A percentile compares a stretch with the other conserved stretches of the same genome.
Conservation (phyloP, 73 alveolate genomes). For the Urostyla sp. region DNA sequence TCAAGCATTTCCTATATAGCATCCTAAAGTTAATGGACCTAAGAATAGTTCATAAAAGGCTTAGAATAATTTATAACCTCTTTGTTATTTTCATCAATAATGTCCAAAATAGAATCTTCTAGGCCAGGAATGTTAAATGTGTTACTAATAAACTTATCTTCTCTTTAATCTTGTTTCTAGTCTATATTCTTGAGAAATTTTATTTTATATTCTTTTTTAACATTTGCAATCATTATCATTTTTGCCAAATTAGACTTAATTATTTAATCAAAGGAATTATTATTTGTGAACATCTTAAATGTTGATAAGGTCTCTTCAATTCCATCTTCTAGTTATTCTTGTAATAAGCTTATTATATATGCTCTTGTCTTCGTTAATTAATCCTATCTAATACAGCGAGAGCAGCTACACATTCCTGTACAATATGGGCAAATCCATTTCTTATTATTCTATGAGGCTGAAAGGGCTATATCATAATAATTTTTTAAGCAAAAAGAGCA, state of each 20-base stretch:
- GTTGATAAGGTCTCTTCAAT: constrained; percentile 5
- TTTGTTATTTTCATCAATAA: too few species aligned
- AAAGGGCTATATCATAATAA: not conserved
- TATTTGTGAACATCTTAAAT: not conserved
- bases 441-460: constrained; percentile 4
- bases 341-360: not conserved
- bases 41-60: too few species aligned
- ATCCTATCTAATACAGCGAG: constrained; percentile 6
- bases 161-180: not conserved
- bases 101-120: constrained; percentile 11
- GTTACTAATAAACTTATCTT: not conserved
- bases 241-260: constrained; percentile 5
- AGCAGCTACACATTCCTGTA: constrained; percentile 1
- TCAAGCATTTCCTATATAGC: too few species aligned
- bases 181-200: not conserved
- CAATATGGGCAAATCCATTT: constrained; percentile 41
- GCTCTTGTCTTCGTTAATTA: constrained; percentile 1
- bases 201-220: not conserved
- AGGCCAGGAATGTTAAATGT: not conserved
- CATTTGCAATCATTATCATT: not conserved
- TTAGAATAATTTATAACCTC: too few species aligned
- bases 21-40: too few species aligned
- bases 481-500: constrained; percentile 35
- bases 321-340: not conserved
- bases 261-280: constrained; percentile 10